phyloP scores from a whole-genome alignment of 202 grass and related monocot genomes.

The Setaria italica region DNA sequence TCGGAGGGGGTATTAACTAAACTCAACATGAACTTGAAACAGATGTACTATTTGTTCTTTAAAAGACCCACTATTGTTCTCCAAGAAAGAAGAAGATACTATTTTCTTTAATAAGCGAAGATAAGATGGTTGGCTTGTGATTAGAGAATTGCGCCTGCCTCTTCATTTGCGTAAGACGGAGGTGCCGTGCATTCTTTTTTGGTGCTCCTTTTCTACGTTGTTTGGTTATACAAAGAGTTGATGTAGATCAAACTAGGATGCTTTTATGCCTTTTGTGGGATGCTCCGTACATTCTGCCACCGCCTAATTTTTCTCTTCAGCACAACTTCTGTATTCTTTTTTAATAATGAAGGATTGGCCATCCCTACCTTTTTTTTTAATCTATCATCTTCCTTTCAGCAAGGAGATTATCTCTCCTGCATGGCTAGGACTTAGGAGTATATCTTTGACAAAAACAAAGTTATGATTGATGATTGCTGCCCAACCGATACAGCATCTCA shows the following conservation, averaged over 20 bases:
- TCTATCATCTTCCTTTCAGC: neutral
- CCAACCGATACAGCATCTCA: neutral
- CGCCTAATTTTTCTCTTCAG: neutral
- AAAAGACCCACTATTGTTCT: neutral
- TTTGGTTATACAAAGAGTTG: constrained; percentile 8
- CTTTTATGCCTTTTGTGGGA: constrained; percentile 13
- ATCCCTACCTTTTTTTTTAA: neutral
- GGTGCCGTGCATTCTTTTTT: neutral
- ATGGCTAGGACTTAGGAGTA: neutral
- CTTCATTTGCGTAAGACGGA: neutral
- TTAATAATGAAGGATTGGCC: neutral
- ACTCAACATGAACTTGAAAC: neutral
- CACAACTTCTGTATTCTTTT: neutral
- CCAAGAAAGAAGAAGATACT: neutral
- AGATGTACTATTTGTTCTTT: neutral
- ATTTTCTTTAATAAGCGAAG: neutral
- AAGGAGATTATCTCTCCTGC: neutral
- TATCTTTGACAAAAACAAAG: neutral
- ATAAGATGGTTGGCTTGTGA: neutral
- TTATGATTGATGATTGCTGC: neutral
- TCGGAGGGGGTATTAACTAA: neutral
- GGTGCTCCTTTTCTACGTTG: neutral
- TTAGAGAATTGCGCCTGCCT: neutral
- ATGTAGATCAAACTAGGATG: neutral
- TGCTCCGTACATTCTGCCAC: constrained; percentile 18